A percentile compares a stretch with the other conserved stretches of the same genome.
phyloP scores from a whole-genome alignment of 192 early-diverging fungal genomes.

The Kappamyces sp. region DNA sequence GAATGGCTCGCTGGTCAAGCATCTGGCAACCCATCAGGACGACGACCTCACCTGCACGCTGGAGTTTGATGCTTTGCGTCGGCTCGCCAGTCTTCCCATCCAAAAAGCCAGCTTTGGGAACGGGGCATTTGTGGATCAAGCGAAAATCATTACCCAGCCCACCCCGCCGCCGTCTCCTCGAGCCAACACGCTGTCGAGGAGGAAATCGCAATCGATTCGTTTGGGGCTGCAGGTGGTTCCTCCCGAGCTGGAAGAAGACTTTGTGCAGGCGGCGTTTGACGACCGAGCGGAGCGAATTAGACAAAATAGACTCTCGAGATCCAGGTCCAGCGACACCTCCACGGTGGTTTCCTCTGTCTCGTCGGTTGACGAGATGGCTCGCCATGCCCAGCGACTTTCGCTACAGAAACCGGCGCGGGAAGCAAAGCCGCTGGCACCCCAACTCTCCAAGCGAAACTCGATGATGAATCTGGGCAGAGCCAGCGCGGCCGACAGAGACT shows the following conservation, averaged over 20 bases:
- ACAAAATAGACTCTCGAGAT: slow-evolving; percentile 3
- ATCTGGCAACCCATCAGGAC: slow-evolving; percentile 26
- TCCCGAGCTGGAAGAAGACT: background rate
- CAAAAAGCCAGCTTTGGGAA: background rate
- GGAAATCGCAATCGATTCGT: slow-evolving; percentile 1
- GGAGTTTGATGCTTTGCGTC: slow-evolving; percentile 20
- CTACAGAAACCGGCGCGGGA: no score
- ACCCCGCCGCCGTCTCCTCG: slow-evolving; percentile 22
- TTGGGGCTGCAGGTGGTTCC: slow-evolving; percentile 2
- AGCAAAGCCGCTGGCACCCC: no score
- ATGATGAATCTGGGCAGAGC: no score
- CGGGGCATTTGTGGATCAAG: background rate
- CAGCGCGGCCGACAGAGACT: no score
- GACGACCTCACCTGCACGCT: slow-evolving; percentile 42
- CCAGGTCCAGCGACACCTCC: no score
- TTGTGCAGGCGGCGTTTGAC: slow-evolving; percentile 7
- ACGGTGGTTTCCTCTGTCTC: no score
- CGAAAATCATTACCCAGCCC: background rate
- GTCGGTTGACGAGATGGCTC: no score
- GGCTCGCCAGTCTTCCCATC: slow-evolving; percentile 11
- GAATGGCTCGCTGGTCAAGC: slow-evolving; percentile 28
- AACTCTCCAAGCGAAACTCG: no score
- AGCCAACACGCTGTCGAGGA: slow-evolving; percentile 2
- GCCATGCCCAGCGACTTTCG: no score
- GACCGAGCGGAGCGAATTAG: slow-evolving; percentile 10